These are phyloP conservation scores for Kalaharituber pfeilii DNA, from an alignment of 2,329 filamentous ascomycete species.

Conservation along the genomic window DNA sequence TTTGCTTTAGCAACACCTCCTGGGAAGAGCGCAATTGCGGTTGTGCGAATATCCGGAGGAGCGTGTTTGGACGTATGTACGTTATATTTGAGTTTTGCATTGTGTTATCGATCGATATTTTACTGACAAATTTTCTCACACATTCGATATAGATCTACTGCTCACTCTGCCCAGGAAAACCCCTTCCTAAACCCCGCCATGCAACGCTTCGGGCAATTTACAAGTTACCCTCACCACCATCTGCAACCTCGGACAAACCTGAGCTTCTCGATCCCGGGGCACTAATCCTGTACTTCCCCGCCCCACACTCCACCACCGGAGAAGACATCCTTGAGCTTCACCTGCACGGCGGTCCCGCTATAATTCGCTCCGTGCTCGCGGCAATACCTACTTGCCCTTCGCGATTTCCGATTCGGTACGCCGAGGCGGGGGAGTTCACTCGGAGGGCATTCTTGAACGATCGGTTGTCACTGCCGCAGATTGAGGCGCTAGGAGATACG, in stretches of 20 bases:
- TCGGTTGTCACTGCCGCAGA: constrained; percentile 71
- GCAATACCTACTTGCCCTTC: constrained; percentile 46
- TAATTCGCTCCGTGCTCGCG: constrained; percentile 66
- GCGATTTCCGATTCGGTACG: constrained; percentile 49
- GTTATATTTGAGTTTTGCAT: constrained; percentile 13
- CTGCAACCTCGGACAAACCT: too few relatives aligned
- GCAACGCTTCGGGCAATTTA: constrained; percentile 62
- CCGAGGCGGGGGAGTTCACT: constrained; percentile 91
- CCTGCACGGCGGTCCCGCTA: constrained; percentile 79
- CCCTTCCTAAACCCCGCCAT: constrained; percentile 40
- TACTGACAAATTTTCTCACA: neutral
- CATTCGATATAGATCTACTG: constrained; percentile 43
- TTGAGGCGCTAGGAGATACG: constrained; percentile 46
- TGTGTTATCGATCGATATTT: neutral
- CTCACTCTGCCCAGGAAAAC: constrained; percentile 39
- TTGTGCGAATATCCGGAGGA: constrained; percentile 71
- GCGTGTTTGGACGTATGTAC: constrained; percentile 46
- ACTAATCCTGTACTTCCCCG: constrained; percentile 65
- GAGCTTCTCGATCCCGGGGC: constrained; percentile 55
- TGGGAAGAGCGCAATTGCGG: constrained; percentile 75
- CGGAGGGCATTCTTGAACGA: constrained; percentile 76
- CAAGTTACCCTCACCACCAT: constrained; percentile 33
- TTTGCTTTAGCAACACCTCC: constrained; percentile 80
- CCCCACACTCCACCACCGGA: constrained; percentile 69
- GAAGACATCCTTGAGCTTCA: constrained; percentile 88